Evolutionary conservation across 257 asterid genomes (phyloP).

Genomic region (Solanum microdontum): DNA sequence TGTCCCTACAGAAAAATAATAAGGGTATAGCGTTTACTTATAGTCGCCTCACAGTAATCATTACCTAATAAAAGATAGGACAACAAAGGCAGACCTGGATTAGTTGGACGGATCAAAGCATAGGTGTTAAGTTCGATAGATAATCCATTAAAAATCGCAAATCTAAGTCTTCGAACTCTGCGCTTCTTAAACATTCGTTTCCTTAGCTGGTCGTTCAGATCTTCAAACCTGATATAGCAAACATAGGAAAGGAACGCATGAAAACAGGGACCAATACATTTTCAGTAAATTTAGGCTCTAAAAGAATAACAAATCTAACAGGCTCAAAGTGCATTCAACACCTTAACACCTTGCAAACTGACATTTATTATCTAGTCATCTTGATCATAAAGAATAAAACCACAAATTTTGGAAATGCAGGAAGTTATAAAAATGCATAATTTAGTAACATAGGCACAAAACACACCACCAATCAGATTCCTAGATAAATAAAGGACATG

Average conservation of each 20-base stretch:
- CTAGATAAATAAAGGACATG: not conserved
- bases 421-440: not conserved
- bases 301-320: not conserved
- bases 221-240: conserved; percentile 58
- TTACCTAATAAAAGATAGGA: not conserved
- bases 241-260: not conserved
- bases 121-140: conserved; percentile 72
- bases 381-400: not conserved
- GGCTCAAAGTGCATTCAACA: not conserved
- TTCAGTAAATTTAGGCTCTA: not conserved
- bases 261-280: not conserved
- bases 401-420: not conserved
- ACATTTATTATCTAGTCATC: not conserved
- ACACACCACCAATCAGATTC: not conserved
- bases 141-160: conserved; percentile 53
- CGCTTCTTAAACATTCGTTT: conserved; percentile 94
- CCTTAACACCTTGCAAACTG: not conserved
- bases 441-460: not conserved
- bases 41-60: not conserved
- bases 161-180: conserved; percentile 69
- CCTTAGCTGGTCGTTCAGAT: conserved; percentile 74
- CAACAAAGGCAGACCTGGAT: conserved; percentile 45
- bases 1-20: conserved; percentile 38
- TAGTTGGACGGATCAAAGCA: conserved; percentile 92
- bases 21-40: not conserved